A percentile compares a stretch with the other conserved stretches of the same genome.
phyloP scores from a whole-genome alignment of 176 grass and related monocot species.

The Oryza rufipogon region DNA sequence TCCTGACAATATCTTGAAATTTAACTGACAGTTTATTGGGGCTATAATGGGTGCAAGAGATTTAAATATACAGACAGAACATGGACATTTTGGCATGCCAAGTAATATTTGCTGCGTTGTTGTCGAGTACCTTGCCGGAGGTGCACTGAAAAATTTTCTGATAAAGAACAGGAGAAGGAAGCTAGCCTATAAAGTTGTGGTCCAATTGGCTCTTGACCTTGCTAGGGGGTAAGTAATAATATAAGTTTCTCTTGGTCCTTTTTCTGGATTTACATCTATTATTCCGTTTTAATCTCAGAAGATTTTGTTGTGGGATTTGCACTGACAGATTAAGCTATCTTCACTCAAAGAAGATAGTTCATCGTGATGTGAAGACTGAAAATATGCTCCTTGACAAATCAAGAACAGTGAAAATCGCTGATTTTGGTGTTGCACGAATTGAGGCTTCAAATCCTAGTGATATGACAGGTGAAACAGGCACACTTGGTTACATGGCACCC shows the following conservation, averaged over 20 bases:
- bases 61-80: slow-evolving; percentile 90
- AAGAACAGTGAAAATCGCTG: slow-evolving; percentile 93
- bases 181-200: slow-evolving; percentile 92
- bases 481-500: slow-evolving; percentile 99
- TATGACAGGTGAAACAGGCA: slow-evolving; percentile 99
- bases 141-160: slow-evolving; percentile 97
- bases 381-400: slow-evolving; percentile 99
- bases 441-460: slow-evolving; percentile 99
- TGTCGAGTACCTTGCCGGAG: slow-evolving; percentile 93
- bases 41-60: slow-evolving; percentile 93
- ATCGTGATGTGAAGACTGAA: slow-evolving; percentile 98
- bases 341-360: slow-evolving; percentile 96
- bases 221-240: slow-evolving; percentile 73
- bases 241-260: background rate
- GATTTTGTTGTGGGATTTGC: slow-evolving; percentile 13
- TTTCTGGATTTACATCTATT: slow-evolving; percentile 15
- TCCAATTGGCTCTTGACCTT: slow-evolving; percentile 89
- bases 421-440: slow-evolving; percentile 98
- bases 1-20: slow-evolving; percentile 46
- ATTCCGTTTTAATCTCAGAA: slow-evolving; percentile 15
- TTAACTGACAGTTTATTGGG: slow-evolving; percentile 78
- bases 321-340: slow-evolving; percentile 87
- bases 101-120: slow-evolving; percentile 90
- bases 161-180: slow-evolving; percentile 99
- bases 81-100: slow-evolving; percentile 91